phyloP scores from a whole-genome alignment of 768 basidiomycete species.

The Mycena olivaceomarginata region DNA sequence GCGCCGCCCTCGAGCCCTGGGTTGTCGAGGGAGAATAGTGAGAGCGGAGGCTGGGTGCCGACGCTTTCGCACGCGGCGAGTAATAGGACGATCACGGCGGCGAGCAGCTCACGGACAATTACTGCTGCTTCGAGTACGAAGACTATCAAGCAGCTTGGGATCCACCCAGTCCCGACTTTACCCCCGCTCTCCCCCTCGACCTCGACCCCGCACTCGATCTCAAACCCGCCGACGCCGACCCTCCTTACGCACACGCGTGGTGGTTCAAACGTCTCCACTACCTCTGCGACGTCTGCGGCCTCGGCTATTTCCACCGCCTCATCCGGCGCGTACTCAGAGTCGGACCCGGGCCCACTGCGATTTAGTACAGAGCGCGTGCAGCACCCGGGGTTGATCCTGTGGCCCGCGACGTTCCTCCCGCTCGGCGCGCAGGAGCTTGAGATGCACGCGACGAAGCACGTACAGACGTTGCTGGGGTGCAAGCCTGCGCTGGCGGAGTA shows the following conservation, averaged over 20 bases:
- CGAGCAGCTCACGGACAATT: constrained; percentile 25
- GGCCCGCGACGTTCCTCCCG: constrained; percentile 76
- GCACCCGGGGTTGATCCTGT: constrained; percentile 75
- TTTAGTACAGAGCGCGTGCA: constrained; percentile 15
- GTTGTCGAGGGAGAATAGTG: constrained; percentile 15
- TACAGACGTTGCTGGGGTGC: constrained; percentile 79
- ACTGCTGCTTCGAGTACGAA: constrained; percentile 22
- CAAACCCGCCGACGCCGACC: not conserved
- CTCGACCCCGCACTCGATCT: not conserved
- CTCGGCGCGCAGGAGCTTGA: constrained; percentile 77
- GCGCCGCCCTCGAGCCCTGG: constrained; percentile 26
- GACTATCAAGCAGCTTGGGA: constrained; percentile 35
- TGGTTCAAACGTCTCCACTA: constrained; percentile 32
- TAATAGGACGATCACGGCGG: constrained; percentile 35
- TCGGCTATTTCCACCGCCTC: constrained; percentile 28
- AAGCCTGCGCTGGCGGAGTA: constrained; percentile 74
- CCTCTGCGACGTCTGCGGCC: constrained; percentile 16
- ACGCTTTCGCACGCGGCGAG: constrained; percentile 17
- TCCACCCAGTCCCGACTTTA: not conserved
- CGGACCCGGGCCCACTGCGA: constrained; percentile 11
- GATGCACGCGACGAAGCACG: constrained; percentile 84
- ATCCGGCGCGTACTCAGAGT: constrained; percentile 29
- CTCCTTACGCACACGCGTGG: constrained; percentile 35
- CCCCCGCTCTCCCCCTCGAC: not conserved
- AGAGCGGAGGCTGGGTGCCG: not conserved